Evolutionary conservation across 1,284 basidiomycete species (phyloP), one percentile per base, ranked within the genome.

Genomic region (Boletus semigastroideus): DNA sequence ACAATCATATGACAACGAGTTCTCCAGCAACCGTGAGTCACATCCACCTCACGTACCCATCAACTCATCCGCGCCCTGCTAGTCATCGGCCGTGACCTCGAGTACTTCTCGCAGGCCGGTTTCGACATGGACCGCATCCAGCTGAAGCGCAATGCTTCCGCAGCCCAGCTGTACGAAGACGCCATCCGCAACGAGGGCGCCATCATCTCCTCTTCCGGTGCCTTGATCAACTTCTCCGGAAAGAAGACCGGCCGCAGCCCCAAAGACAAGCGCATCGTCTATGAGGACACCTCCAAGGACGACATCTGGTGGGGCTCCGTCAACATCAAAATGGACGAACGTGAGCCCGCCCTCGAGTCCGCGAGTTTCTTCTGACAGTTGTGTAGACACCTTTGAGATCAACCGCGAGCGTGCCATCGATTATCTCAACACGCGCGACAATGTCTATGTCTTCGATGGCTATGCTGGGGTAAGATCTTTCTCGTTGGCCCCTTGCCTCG

Each of bases 181-280:
- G 96, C 96, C 65, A 90, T 98, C 76, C 86, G 91, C 63, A 97
- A 98, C 73, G 96, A 99, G 72, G 95, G 96, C 58, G 96, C 96
- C 64, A 90, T 98, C 77, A 93, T 99, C 76, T 96, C 97, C 47
- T 88, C 90, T 36, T 92, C 87, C 17, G 96, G 97, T 59, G 95
- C 96, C 20, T 79, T 99, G 63, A 99, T 99, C 86, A 99, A 99
- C 84, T 99, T 98, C 70, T 98, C 94, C 16, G 96, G 96, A 42
- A 99, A 98, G 82, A 99, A 99, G 83, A 99, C 97, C 4, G 97
- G 97, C 57, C 86, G 97, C 51, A 91, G 87, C 64, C 96, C 97
- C 58, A 99, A 99, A 75, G 97, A 99, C 86, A 99, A 99, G 86
- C 94, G 97, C 65, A 98, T 99, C 66, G 97, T 99, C 69, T 98